Conservation (phyloP, 805 yeast species). For the Suhomyces vadensis region DNA sequence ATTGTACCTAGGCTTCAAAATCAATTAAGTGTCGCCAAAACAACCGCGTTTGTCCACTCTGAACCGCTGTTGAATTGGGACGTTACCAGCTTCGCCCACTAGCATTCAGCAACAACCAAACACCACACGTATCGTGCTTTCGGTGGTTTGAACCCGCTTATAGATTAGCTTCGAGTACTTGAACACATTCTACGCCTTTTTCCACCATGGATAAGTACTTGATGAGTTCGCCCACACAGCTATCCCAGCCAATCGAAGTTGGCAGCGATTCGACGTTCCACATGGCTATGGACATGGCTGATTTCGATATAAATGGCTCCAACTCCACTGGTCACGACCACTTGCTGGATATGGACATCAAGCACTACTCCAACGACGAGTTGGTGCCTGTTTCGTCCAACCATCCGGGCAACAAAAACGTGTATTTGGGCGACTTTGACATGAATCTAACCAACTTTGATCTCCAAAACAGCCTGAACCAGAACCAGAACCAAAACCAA, state of each 20-base stretch:
- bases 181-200: background rate
- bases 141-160: too few species aligned
- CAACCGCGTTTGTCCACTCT: too few species aligned
- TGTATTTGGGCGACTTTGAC: conserved; percentile 6
- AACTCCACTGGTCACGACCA: conserved; percentile 6
- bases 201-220: conserved; percentile 38
- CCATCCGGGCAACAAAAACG: conserved; percentile 9
- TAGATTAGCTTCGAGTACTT: background rate
- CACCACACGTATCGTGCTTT: too few species aligned
- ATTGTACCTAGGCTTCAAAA: background rate
- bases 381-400: conserved; percentile 21
- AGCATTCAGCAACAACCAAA: too few species aligned
- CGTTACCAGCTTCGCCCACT: too few species aligned
- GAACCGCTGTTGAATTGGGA: too few species aligned
- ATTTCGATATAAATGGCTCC: background rate
- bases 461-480: background rate
- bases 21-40: too few species aligned
- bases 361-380: conserved; percentile 11
- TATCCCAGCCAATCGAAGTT: conserved; percentile 32
- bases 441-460: conserved; percentile 1
- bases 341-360: conserved; percentile 6
- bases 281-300: conserved; percentile 5
- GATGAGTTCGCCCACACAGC: conserved; percentile 42
- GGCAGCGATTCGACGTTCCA: conserved; percentile 9
- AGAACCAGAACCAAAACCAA: conserved; percentile 7